Base-by-base conservation (phyloP, 129 eudicot species). In the Lactuca saligna region DNA sequence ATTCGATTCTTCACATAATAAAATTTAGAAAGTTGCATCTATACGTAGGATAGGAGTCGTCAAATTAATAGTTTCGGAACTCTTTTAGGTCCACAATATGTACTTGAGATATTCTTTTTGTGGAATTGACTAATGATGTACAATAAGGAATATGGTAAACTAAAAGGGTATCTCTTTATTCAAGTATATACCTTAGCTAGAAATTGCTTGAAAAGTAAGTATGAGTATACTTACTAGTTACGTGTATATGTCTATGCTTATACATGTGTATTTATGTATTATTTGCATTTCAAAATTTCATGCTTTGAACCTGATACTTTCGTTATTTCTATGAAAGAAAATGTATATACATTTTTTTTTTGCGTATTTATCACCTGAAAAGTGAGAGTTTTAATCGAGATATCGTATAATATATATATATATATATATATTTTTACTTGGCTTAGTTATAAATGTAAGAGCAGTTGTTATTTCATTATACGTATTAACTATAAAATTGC, bases 101-200 rank as follows among this genome's bases (percentile, higher is more conserved):
- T 63, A 63, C 70, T 39, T 72, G 12, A 31, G 37, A 37, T 54
- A 3, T 46, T 16, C 39, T 57, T 44, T 70, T 65, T 42, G 61
- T 31, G 38, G 60, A 65, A n/a, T 66, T 57, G 51, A 57, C 57
- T 74, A 42, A 16, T 12, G 67, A 66, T 44, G 62, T 25, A 37
- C 70, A 53, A 61, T 8, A 44, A 71, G 17, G 31, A 38, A 49
- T 12, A 65, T 32, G 61, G 37, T 54, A 11, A 13, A 72, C 56
- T 73, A 54, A 41, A 29, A 29, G 63, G 69, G 69, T 5, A 63
- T 32, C 56, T 54, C 41, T 37, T 55, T 15, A 54, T 42, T 55
- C 16, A 10, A 11, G 29, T 74, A 66, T 54, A 8, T 64, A 56
- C 48, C 64, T 16, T 64, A 64, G 41, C 13, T 49, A 34, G 51